These are phyloP conservation scores for Cyberlindnera sargentensis DNA, from an alignment of 805 yeast genomes.

Conservation along the genomic window DNA sequence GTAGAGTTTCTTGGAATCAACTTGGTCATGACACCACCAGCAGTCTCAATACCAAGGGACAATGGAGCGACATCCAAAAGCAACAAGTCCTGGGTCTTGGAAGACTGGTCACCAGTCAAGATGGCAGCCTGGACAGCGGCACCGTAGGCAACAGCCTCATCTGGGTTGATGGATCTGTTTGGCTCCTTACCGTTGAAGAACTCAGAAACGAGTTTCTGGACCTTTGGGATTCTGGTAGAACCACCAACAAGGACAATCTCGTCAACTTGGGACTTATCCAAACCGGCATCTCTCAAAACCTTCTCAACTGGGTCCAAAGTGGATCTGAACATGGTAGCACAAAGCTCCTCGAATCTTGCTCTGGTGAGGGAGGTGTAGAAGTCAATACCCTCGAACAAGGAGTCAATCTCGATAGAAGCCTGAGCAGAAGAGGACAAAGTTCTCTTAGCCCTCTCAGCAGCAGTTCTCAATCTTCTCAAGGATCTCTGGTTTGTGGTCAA, in stretches of 20 bases:
- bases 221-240: slow-evolving; percentile 98
- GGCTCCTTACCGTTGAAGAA: slow-evolving; percentile 93
- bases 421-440: slow-evolving; percentile 92
- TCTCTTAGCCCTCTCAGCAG: slow-evolving; percentile 99
- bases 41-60: slow-evolving; percentile 92
- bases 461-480: slow-evolving; percentile 94
- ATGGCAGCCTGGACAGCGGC: slow-evolving; percentile 99
- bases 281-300: slow-evolving; percentile 89
- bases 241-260: slow-evolving; percentile 98
- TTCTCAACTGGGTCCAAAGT: slow-evolving; percentile 95
- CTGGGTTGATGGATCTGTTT: slow-evolving; percentile 96
- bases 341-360: slow-evolving; percentile 96
- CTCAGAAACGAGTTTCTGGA: slow-evolving; percentile 85
- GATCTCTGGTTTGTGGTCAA: slow-evolving; percentile 77
- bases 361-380: slow-evolving; percentile 93
- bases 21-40: slow-evolving; percentile 97
- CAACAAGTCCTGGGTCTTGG: slow-evolving; percentile 84
- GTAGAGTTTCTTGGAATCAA: slow-evolving; percentile 92
- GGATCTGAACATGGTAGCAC: slow-evolving; percentile 86
- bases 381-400: slow-evolving; percentile 90
- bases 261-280: slow-evolving; percentile 79
- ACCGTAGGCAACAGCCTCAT: slow-evolving; percentile 99
- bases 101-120: slow-evolving; percentile 92
- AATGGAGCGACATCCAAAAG: slow-evolving; percentile 90
- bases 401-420: slow-evolving; percentile 92